phyloP scores from a whole-genome alignment of 306 rosid species.

The Fragaria nilgerrensis region DNA sequence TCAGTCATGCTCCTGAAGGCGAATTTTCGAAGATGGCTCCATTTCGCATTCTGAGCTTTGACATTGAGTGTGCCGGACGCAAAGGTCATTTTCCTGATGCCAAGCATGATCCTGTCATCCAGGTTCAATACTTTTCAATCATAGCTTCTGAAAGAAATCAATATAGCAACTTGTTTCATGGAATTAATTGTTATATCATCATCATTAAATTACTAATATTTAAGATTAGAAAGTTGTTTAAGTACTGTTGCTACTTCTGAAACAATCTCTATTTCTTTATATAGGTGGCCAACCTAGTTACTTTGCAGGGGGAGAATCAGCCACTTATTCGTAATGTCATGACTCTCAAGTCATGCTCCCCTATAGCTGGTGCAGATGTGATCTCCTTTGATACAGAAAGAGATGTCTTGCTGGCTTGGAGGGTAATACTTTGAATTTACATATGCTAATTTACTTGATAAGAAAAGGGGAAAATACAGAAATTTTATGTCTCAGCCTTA shows the following conservation, averaged over 20 bases:
- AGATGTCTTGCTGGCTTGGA: conserved; percentile 93
- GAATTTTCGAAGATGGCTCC: conserved; percentile 98
- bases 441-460: conserved; percentile 9
- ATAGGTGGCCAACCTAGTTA: conserved; percentile 91
- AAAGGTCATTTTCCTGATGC: conserved; percentile 99
- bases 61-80: conserved; percentile 99
- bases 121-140: conserved; percentile 48
- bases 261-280: conserved; percentile 19
- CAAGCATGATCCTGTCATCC: conserved; percentile 92
- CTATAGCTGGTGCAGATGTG: conserved; percentile 95
- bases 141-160: background rate
- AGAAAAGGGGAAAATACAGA: background rate
- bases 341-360: conserved; percentile 92
- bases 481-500: background rate
- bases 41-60: conserved; percentile 95
- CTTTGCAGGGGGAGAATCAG: conserved; percentile 82
- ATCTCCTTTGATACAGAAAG: conserved; percentile 84
- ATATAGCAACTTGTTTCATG: background rate
- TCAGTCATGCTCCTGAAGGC: conserved; percentile 93
- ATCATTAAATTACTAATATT: background rate
- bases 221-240: background rate
- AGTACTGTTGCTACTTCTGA: conserved; percentile 12
- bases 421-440: conserved; percentile 51
- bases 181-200: background rate
- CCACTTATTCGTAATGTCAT: conserved; percentile 83